Conservation (phyloP, 805 yeast genomes). For the Saturnispora zaruensis region DNA sequence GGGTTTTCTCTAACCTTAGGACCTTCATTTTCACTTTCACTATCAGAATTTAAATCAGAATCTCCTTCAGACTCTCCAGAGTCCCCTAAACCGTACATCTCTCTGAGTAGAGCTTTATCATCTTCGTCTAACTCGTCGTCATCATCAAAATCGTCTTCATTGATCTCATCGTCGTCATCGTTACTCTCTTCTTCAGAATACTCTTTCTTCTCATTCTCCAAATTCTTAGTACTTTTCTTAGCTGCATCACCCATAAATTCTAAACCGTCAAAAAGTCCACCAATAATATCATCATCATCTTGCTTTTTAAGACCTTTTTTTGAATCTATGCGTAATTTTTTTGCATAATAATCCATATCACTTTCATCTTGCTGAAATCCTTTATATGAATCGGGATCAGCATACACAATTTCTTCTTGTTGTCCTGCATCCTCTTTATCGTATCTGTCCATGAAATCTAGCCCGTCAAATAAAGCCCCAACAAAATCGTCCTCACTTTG, state of each 20-base stretch:
- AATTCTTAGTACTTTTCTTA: background rate
- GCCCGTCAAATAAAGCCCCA: conserved; percentile 74
- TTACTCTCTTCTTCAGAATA: conserved; percentile 18
- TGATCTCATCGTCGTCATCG: conserved; percentile 20
- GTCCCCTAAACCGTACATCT: conserved; percentile 27
- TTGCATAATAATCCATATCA: conserved; percentile 76
- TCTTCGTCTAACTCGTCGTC: conserved; percentile 27
- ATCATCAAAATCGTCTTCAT: conserved; percentile 26
- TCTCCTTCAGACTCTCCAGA: conserved; percentile 14
- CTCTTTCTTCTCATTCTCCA: conserved; percentile 3
- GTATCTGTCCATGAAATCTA: conserved; percentile 27
- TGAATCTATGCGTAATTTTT: conserved; percentile 60
- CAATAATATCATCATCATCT: conserved; percentile 68
- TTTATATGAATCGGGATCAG: background rate
- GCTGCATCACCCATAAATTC: conserved; percentile 31
- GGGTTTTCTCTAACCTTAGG: conserved; percentile 57
- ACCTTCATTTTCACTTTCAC: conserved; percentile 23
- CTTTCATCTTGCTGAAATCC: conserved; percentile 44
- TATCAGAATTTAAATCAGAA: conserved; percentile 17
- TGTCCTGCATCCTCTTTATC: conserved; percentile 6
- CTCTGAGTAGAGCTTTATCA: conserved; percentile 24
- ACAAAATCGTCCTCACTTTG: conserved; percentile 66
- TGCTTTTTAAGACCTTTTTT: conserved; percentile 41
- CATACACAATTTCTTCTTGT: conserved; percentile 13
- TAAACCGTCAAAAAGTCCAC: conserved; percentile 70